These are phyloP conservation scores for Articulospora tetracladia DNA, from an alignment of 495 filamentous ascomycete genomes.

Conservation along the genomic window DNA sequence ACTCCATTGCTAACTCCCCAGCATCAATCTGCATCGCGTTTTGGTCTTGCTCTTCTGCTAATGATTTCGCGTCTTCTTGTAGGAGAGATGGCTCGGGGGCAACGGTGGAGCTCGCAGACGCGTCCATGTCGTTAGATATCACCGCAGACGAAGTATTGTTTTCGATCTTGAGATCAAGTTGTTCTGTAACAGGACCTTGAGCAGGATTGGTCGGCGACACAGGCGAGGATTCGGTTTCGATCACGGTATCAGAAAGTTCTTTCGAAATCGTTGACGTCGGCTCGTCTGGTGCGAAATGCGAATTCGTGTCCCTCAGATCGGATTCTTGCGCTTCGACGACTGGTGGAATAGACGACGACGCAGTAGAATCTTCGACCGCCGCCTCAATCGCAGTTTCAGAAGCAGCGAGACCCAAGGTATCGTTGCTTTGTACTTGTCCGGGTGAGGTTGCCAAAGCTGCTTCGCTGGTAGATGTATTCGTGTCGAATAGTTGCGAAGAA, in stretches of 20 bases:
- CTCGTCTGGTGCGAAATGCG: neutral
- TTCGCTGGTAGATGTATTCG: constrained; percentile 17
- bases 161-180: neutral
- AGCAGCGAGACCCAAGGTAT: constrained; percentile 1
- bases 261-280: neutral
- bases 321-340: constrained; percentile 24
- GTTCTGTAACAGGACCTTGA: neutral
- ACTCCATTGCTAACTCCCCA: neutral
- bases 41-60: neutral
- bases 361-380: constrained; percentile 19
- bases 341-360: constrained; percentile 16
- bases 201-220: neutral
- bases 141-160: neutral
- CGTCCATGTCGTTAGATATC: neutral
- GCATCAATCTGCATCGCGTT: neutral
- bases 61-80: neutral
- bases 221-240: neutral
- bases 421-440: neutral
- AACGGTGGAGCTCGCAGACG: neutral
- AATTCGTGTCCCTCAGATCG: constrained; percentile 17
- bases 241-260: neutral
- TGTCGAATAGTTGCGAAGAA: constrained; percentile 17
- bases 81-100: neutral
- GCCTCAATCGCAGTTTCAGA: constrained; percentile 15
- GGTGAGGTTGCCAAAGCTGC: constrained; percentile 3